These are phyloP conservation scores for Bryoglossum gracile DNA, from an alignment of 495 filamentous ascomycete species.

Conservation along the genomic window DNA sequence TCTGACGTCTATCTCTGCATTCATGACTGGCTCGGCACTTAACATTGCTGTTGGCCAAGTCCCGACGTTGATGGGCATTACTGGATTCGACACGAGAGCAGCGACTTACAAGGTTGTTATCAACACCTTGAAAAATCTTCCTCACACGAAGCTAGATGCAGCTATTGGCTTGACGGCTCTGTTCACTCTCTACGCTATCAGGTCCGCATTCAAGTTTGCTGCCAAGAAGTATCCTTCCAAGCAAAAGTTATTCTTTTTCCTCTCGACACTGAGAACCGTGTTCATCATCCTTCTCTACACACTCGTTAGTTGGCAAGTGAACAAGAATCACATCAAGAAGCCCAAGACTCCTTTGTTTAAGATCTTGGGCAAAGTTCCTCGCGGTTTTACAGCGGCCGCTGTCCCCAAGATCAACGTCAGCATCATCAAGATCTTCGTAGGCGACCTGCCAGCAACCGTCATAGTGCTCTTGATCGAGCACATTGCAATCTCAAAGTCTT, in stretches of 20 bases:
- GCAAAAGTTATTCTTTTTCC: slow-evolving; percentile 78
- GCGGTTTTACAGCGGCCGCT: slow-evolving; percentile 72
- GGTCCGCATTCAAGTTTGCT: slow-evolving; percentile 55
- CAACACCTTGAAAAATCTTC: slow-evolving; percentile 73
- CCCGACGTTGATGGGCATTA: slow-evolving; percentile 73
- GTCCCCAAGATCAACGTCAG: slow-evolving; percentile 58
- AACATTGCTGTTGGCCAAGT: slow-evolving; percentile 90
- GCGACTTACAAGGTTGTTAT: slow-evolving; percentile 82
- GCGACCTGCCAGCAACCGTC: slow-evolving; percentile 63
- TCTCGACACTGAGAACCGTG: slow-evolving; percentile 75
- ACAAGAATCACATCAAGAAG: slow-evolving; percentile 47
- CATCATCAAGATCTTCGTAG: slow-evolving; percentile 48
- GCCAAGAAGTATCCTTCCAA: slow-evolving; percentile 63
- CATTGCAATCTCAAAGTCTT: slow-evolving; percentile 97
- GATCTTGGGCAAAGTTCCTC: slow-evolving; percentile 47
- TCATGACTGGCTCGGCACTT: slow-evolving; percentile 96
- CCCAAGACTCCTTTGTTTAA: slow-evolving; percentile 50
- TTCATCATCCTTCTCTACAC: slow-evolving; percentile 94
- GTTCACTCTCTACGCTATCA: slow-evolving; percentile 74
- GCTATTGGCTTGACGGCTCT: slow-evolving; percentile 86
- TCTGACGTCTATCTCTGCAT: slow-evolving; percentile 83
- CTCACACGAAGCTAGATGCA: slow-evolving; percentile 62
- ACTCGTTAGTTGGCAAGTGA: slow-evolving; percentile 81
- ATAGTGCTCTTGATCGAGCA: slow-evolving; percentile 95
- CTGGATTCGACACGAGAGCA: slow-evolving; percentile 60